Conservation (phyloP, 1,139 yeast species). For the Candida tropicalis region DNA sequence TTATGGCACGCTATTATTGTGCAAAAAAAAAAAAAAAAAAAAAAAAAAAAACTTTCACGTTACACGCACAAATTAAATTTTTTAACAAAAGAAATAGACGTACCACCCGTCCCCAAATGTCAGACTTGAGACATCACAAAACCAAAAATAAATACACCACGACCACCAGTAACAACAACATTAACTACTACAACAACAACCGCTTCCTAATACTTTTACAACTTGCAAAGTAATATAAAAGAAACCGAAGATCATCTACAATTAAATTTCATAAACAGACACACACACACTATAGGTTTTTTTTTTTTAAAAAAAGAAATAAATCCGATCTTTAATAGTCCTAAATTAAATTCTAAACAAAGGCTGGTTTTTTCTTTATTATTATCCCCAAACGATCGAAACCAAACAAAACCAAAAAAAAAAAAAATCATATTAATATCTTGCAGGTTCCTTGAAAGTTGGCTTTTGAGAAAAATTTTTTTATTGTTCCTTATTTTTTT, state of each 20-base stretch:
- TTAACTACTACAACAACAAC: too few species aligned
- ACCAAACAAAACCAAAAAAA: too few species aligned
- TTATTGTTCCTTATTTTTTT: neutral
- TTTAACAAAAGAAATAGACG: too few species aligned
- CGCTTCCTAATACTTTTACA: too few species aligned
- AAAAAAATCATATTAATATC: slow-evolving; percentile 2
- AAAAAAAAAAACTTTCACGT: neutral
- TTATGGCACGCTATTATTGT: neutral
- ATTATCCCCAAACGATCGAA: too few species aligned
- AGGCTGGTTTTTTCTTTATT: too few species aligned
- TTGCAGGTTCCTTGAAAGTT: neutral
- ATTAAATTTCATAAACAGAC: neutral
- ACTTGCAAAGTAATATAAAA: too few species aligned
- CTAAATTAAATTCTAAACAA: too few species aligned
- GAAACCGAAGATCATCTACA: slow-evolving; percentile 1
- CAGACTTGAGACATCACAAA: slow-evolving; percentile 3
- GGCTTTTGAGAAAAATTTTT: neutral
- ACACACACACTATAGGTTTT: too few species aligned
- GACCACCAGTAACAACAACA: neutral
- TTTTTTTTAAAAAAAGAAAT: slow-evolving; percentile 1
- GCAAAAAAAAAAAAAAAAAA: neutral
- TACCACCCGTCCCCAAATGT: neutral
- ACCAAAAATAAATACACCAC: neutral
- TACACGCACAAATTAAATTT: too few species aligned
- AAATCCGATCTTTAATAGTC: slow-evolving; percentile 1